Conservation (phyloP, 257 asterid genomes). For the Przewalskia tangutica region DNA sequence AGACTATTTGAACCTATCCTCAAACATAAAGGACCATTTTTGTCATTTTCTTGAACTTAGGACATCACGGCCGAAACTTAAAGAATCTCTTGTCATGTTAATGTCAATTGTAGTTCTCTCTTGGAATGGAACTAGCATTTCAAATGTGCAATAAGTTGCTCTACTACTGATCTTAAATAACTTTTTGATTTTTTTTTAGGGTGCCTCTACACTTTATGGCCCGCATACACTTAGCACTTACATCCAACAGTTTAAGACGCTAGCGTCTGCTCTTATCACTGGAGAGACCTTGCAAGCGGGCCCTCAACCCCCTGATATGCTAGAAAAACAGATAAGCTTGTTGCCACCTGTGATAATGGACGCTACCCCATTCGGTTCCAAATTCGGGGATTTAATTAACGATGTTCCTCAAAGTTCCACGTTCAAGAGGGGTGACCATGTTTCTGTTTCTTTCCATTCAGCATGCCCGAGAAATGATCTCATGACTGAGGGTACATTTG, state of each 20-base stretch:
- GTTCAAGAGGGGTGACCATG: slow-evolving; percentile 52
- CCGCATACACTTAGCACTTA: slow-evolving; percentile 85
- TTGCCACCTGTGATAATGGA: slow-evolving; percentile 71
- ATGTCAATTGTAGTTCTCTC: not conserved
- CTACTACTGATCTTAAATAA: not conserved
- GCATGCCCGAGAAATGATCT: slow-evolving; percentile 94
- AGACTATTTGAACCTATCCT: too few species aligned
- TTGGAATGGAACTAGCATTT: not conserved
- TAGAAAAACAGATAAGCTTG: slow-evolving; percentile 62
- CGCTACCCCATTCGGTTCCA: slow-evolving; percentile 49
- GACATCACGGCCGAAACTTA: not conserved
- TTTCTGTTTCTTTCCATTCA: slow-evolving; percentile 71
- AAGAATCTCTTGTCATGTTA: not conserved
- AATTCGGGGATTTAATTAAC: slow-evolving; percentile 54
- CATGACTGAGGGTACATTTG: slow-evolving; percentile 94
- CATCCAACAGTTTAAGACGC: slow-evolving; percentile 78
- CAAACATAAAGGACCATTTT: too few species aligned
- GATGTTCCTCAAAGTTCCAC: slow-evolving; percentile 74
- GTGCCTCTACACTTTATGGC: slow-evolving; percentile 88
- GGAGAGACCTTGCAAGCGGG: slow-evolving; percentile 53
- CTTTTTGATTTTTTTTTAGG: slow-evolving; percentile 28
- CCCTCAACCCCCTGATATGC: slow-evolving; percentile 76
- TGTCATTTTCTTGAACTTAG: too few species aligned
- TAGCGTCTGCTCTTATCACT: slow-evolving; percentile 45
- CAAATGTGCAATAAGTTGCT: not conserved